These are phyloP conservation scores for Populus hybrid DNA, from an alignment of 441 rosid genomes.

Conservation along the genomic window DNA sequence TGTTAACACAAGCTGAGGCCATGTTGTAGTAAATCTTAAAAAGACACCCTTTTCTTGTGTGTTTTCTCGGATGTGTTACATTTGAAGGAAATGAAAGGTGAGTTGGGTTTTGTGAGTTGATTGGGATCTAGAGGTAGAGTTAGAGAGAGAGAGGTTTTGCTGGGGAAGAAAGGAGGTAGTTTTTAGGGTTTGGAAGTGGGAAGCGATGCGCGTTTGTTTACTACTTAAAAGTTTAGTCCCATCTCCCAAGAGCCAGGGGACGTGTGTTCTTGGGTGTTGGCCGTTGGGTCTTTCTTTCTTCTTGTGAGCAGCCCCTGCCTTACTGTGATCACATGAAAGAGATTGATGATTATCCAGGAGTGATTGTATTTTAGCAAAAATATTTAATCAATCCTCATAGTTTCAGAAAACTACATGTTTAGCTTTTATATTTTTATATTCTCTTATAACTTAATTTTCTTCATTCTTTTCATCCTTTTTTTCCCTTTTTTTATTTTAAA, in stretches of 20 bases:
- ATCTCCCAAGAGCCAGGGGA: background rate
- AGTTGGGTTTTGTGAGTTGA: background rate
- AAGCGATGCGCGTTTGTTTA: background rate
- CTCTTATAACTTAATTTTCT: background rate
- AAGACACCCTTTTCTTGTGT: background rate
- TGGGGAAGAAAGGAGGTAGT: background rate
- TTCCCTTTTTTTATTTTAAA: too few species aligned
- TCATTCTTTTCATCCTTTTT: too few species aligned
- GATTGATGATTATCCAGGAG: background rate
- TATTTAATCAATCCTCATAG: background rate
- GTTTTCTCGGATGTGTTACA: background rate
- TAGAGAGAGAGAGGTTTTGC: background rate
- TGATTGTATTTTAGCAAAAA: background rate
- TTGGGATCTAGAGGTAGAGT: background rate
- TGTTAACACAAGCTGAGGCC: slow-evolving; percentile 70
- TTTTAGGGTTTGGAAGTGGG: background rate
- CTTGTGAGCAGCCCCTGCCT: background rate
- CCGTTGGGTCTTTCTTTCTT: background rate
- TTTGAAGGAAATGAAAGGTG: background rate
- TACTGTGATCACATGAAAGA: background rate
- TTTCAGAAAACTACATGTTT: background rate
- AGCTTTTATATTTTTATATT: too few species aligned
- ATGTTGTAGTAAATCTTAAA: slow-evolving; percentile 16
- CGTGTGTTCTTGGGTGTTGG: background rate
- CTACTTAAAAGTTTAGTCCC: background rate